Percentiles rank a stretch among this genome's conserved stretches.
These are phyloP conservation scores for Huntiella abstrusa DNA, from an alignment of 2,329 filamentous ascomycete genomes.

Conservation along the genomic window DNA sequence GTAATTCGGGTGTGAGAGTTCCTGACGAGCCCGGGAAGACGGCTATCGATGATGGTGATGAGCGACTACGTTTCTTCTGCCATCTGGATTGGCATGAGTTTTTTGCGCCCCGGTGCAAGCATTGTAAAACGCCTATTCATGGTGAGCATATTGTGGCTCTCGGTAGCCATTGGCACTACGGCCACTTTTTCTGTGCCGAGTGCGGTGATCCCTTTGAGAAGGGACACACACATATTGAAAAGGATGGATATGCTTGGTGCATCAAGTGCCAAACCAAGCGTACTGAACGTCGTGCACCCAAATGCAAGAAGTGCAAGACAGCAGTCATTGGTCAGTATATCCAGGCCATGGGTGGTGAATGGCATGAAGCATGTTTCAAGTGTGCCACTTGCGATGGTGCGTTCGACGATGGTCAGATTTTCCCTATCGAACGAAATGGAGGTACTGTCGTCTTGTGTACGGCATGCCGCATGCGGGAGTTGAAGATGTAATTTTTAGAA, in stretches of 20 bases:
- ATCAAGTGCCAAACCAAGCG: conserved; percentile 80
- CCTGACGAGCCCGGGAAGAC: conserved; percentile 45
- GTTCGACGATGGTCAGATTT: conserved; percentile 47
- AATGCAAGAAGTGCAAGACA: conserved; percentile 68
- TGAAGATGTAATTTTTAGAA: conserved; percentile 27
- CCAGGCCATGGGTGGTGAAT: conserved; percentile 73
- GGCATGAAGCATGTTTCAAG: conserved; percentile 83
- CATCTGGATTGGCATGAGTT: conserved; percentile 97
- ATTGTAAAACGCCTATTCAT: conserved; percentile 90
- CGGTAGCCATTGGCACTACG: conserved; percentile 88
- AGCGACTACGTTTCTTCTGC: conserved; percentile 72
- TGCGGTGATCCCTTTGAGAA: conserved; percentile 85
- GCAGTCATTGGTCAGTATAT: conserved; percentile 83
- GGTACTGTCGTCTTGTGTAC: conserved; percentile 39
- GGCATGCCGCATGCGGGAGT: conserved; percentile 37
- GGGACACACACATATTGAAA: conserved; percentile 61
- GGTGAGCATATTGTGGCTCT: conserved; percentile 88
- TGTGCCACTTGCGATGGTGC: conserved; percentile 45
- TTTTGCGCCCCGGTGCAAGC: conserved; percentile 83
- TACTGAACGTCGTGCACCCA: conserved; percentile 70
- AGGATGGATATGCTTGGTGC: conserved; percentile 96
- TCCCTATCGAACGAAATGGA: conserved; percentile 33
- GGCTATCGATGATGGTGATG: conserved; percentile 53
- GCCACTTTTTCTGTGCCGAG: conserved; percentile 97
- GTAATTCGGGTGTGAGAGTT: conserved; percentile 37